Evolutionary conservation across 345 rosid species (phyloP).

Genomic region (Citrus reticulata): DNA sequence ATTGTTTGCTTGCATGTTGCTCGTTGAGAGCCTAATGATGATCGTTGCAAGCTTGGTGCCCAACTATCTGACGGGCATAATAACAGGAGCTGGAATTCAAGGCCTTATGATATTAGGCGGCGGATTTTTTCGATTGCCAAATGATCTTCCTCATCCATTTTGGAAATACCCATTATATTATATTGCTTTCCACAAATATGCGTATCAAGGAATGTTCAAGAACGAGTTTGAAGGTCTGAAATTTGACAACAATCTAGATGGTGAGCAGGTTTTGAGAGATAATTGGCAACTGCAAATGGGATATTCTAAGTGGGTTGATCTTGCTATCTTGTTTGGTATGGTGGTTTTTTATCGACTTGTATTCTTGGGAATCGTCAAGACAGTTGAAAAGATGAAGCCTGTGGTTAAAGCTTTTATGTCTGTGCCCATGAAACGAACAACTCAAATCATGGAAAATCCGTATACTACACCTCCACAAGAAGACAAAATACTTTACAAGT

Average conservation of each 20-base stretch:
- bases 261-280: conserved; percentile 25
- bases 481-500: neutral
- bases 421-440: neutral
- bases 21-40: conserved; percentile 62
- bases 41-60: conserved; percentile 47
- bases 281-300: conserved; percentile 42
- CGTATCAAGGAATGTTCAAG: conserved; percentile 46
- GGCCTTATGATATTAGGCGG: conserved; percentile 45
- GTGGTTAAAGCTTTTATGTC: neutral
- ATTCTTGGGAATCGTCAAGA: conserved; percentile 32
- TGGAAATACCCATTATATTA: conserved; percentile 49
- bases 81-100: conserved; percentile 51
- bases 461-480: neutral
- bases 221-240: conserved; percentile 46
- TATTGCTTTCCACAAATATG: conserved; percentile 47
- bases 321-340: conserved; percentile 41
- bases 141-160: conserved; percentile 36
- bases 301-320: conserved; percentile 53
- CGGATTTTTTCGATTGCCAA: conserved; percentile 48
- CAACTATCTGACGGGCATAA: conserved; percentile 48
- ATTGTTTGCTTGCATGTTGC: conserved; percentile 39
- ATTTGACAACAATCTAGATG: conserved; percentile 9
- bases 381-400: conserved; percentile 28
- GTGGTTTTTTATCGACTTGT: conserved; percentile 28
- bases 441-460: conserved; percentile 13